Evolutionary conservation across 768 basidiomycete genomes (phyloP), one percentile per base, ranked within the genome.

Genomic region (Cyathus striatus): DNA sequence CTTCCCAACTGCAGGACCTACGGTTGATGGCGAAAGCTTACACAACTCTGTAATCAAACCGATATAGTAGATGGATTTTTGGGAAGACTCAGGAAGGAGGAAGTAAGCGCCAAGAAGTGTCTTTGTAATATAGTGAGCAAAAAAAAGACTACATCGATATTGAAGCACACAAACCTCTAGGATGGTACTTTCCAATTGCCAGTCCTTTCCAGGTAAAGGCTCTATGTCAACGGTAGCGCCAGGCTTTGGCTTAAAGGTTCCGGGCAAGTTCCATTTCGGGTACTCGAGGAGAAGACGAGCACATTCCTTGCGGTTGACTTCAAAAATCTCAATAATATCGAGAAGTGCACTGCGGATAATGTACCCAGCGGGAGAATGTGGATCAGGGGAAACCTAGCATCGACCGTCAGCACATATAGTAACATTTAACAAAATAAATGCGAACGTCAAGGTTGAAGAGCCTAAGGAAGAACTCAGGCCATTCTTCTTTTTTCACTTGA

Each of bases 1-100:
- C 62, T 97, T 92, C 47, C 96, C 96, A 16, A 99, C 90, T 1
- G 94, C 91, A 0, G 96, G 96, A 3, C 96, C 96, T 39, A 94
- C 86, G 2, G 92, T 95, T 5, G 78, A 73, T 0, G 95, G 93
- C 1, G 89, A 88, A n/a, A 94, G 68, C 59, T 96, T 95, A 66
- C 93, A 97, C 6, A 99, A 69, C 56, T 99, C 95, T 17, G 90
- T 90, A 45, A 98, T 86, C 42, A 98, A 70, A 3, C 87, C 70
- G 46, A 85, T 82, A 57, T 96, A 90, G 61, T 96, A 98, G 5
- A 95, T 69, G 0, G 86, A 69, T 57, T 86, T 87, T 53, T 84
- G 79, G 0, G 78, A 70, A 4, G 94, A 67, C 49, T 84, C 78
- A 0, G 96, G 95, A 6, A 96, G 68, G 16, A 86, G 58, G 51